Conservation (phyloP, 768 basidiomycete genomes). For the Rhodotorula babjevae region DNA sequence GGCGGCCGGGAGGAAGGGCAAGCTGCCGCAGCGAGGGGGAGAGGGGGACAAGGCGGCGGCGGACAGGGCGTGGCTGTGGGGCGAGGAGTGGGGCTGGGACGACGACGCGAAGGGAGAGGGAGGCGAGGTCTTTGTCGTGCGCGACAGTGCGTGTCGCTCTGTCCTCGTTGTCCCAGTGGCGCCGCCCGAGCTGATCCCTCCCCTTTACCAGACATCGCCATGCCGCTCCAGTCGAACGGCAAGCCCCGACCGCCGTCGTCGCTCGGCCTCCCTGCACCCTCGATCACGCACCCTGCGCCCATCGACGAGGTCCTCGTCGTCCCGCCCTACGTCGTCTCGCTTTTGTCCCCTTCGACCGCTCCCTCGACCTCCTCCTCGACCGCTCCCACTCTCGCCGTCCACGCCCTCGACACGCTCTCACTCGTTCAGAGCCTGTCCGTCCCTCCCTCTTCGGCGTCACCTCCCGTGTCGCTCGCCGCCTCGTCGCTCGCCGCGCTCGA, state of each 20-base stretch:
- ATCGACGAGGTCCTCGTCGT: conserved; percentile 65
- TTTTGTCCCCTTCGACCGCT: conserved; percentile 20
- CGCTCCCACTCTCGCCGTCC: conserved; percentile 2
- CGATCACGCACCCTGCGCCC: conserved; percentile 68
- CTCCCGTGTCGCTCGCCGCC: conserved; percentile 45
- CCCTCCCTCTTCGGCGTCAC: conserved; percentile 51
- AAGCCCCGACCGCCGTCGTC: conserved; percentile 51
- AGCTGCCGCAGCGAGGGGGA: conserved; percentile 4
- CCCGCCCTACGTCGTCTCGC: conserved; percentile 40
- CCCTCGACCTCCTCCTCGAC: background rate
- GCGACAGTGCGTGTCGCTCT: conserved; percentile 64
- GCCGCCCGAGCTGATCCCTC: background rate
- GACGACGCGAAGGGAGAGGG: conserved; percentile 53
- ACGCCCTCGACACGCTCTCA: conserved; percentile 22
- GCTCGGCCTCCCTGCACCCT: conserved; percentile 25
- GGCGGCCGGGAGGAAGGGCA: background rate
- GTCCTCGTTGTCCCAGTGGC: background rate
- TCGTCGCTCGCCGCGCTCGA: conserved; percentile 28
- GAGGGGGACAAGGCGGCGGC: background rate
- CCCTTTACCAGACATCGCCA: conserved; percentile 57
- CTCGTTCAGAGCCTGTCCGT: conserved; percentile 60
- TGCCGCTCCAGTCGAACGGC: conserved; percentile 61
- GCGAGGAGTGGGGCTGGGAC: conserved; percentile 50
- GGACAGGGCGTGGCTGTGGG: conserved; percentile 32
- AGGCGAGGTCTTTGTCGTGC: conserved; percentile 63